Evolutionary conservation across 2,329 filamentous ascomycete genomes (phyloP), one percentile per base, ranked within the genome.

Genomic region (Arachnomyces sp.): DNA sequence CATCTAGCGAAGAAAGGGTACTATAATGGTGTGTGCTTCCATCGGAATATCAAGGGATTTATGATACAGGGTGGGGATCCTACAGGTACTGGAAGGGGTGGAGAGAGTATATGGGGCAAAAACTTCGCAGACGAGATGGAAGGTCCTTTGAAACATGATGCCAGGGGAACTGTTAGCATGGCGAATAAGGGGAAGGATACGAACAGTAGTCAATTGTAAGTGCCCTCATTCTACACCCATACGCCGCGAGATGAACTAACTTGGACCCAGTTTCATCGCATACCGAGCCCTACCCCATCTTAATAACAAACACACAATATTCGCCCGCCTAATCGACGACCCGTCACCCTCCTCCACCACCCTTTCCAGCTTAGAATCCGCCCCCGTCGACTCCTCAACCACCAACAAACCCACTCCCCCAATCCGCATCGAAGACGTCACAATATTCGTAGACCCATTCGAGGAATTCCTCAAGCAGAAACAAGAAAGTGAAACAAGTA

Each of bases 41-140:
- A 98, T 63, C 80, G 92, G 47, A 95, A 93, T 59, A 95, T 98
- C 53, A 81, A 81, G 43, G 86, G 84, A 52, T 98, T 98, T 60
- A 98, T 98, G 92, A 85, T 98, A 30, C 92, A 98, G 61, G 90
- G 90, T 32, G 92, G 92, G 29, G 92, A 98, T 58, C 92, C 92
- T 0, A 86, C 87, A 0, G 90, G 90, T 1, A 94, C 88, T 0
- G 92, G 92, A 1, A 77, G 86, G 45, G 92, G 92, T n/a, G 92
- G 92, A 0, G 70, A 79, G 36, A 93, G 84, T 54, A 80, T 94
- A 44, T 98, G 92, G 92, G 85, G 85, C 43, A 94, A 93, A 64
- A 85, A 88, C 45, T 98, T 98, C 55, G 74, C 82, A 39, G 92
- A 98, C 60, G 92, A 98, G 59, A 82, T 96, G 47, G 88, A 95